A percentile compares a stretch with the other conserved stretches of the same genome.
Evolutionary conservation across 2,329 filamentous ascomycete species (phyloP).

Genomic region (Cercospora brassicicola): DNA sequence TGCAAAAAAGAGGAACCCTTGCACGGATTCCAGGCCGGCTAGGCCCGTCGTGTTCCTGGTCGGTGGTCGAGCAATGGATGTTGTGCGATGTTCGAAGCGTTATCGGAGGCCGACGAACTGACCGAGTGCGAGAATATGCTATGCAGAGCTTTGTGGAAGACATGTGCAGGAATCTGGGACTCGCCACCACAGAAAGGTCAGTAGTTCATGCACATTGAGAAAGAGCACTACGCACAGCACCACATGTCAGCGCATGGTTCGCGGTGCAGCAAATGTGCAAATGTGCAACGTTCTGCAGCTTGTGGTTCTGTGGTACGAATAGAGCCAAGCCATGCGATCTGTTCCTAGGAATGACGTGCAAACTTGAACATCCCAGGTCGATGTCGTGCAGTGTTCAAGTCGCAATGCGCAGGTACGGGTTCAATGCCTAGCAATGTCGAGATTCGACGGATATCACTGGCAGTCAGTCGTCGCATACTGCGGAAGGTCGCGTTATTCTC

Average conservation of each 20-base stretch:
- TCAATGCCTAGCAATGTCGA: neutral
- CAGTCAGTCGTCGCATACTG: neutral
- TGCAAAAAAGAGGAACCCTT: neutral
- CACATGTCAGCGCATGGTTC: neutral
- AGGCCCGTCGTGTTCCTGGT: neutral
- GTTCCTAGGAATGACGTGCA: neutral
- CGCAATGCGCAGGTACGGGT: neutral
- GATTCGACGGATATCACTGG: neutral
- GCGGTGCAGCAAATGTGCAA: neutral
- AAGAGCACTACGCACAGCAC: neutral
- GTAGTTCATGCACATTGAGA: neutral
- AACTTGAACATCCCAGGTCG: neutral
- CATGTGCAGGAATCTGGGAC: neutral
- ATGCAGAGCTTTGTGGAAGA: neutral
- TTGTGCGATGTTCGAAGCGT: neutral
- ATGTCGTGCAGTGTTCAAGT: neutral
- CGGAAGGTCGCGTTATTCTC: neutral
- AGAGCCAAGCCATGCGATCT: neutral
- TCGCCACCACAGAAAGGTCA: neutral
- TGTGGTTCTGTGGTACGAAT: neutral
- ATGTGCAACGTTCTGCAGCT: neutral
- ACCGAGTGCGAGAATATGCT: conserved; percentile 1
- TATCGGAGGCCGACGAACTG: neutral
- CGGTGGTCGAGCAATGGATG: neutral
- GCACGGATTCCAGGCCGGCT: neutral